Conservation (phyloP, 2,329 filamentous ascomycete genomes). For the Claviceps spartinae region DNA sequence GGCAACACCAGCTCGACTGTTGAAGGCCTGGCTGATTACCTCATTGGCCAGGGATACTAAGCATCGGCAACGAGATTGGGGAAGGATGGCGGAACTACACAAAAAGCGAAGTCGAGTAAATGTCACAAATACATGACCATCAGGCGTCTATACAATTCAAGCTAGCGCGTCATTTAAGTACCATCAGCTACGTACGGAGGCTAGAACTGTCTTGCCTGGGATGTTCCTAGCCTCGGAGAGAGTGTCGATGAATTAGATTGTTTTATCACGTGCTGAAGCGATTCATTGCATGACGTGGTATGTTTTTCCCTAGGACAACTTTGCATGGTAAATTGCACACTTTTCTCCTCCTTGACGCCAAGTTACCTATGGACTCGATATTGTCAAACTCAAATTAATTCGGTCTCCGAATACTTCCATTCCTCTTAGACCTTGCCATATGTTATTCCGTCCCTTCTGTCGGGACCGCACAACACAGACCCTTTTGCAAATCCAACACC, state of each 20-base stretch:
- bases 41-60: conserved; percentile 64
- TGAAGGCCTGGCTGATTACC: conserved; percentile 76
- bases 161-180: conserved; percentile 4
- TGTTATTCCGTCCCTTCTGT: not conserved
- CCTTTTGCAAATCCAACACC: not conserved
- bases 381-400: not conserved
- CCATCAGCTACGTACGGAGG: not conserved
- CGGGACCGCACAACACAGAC: no score
- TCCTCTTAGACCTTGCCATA: not conserved
- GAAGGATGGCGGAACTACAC: conserved; percentile 3
- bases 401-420: not conserved
- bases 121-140: conserved; percentile 4
- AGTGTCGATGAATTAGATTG: not conserved
- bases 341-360: not conserved
- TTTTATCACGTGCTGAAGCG: not conserved
- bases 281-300: not conserved
- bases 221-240: not conserved
- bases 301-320: not conserved
- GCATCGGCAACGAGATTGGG: not conserved
- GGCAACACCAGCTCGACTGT: conserved; percentile 67
- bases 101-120: conserved; percentile 2
- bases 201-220: not conserved
- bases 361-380: not conserved
- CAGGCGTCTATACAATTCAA: conserved; percentile 5
- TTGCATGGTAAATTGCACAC: not conserved